Percentiles rank a stretch among this genome's conserved stretches.
These are phyloP conservation scores for Fusarium pininemorale DNA, from an alignment of 2,329 filamentous ascomycete genomes.

Conservation along the genomic window DNA sequence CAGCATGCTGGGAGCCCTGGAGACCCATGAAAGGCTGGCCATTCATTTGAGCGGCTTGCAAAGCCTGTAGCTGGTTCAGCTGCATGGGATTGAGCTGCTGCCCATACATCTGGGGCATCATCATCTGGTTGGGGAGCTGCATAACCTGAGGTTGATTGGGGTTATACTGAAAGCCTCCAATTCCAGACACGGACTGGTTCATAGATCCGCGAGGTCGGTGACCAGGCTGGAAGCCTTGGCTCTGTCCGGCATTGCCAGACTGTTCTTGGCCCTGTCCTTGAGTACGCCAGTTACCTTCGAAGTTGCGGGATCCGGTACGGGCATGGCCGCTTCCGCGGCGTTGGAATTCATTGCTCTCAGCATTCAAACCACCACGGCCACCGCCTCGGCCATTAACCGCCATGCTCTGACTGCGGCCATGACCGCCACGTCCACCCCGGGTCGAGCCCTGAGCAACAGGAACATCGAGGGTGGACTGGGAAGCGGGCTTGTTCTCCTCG, in stretches of 20 bases:
- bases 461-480: slow-evolving; percentile 46
- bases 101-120: slow-evolving; percentile 87
- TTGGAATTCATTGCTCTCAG: slow-evolving; percentile 68
- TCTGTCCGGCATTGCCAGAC: slow-evolving; percentile 59
- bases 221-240: slow-evolving; percentile 85
- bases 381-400: slow-evolving; percentile 78
- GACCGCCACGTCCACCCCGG: slow-evolving; percentile 66
- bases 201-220: slow-evolving; percentile 88
- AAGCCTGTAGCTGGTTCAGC: slow-evolving; percentile 87
- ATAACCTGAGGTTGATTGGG: slow-evolving; percentile 86
- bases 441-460: slow-evolving; percentile 54
- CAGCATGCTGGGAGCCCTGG: slow-evolving; percentile 76
- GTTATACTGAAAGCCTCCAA: slow-evolving; percentile 87
- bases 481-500: slow-evolving; percentile 53
- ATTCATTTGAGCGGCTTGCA: slow-evolving; percentile 87
- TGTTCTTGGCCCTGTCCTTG: slow-evolving; percentile 73
- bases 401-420: slow-evolving; percentile 91
- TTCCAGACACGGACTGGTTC: slow-evolving; percentile 82
- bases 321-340: slow-evolving; percentile 84
- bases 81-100: slow-evolving; percentile 90
- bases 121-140: slow-evolving; percentile 85
- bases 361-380: slow-evolving; percentile 71
- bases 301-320: slow-evolving; percentile 88
- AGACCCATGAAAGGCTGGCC: slow-evolving; percentile 77
- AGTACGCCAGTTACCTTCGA: slow-evolving; percentile 97